Conservation (phyloP, 331 rosid species). For the Cydonia oblonga region DNA sequence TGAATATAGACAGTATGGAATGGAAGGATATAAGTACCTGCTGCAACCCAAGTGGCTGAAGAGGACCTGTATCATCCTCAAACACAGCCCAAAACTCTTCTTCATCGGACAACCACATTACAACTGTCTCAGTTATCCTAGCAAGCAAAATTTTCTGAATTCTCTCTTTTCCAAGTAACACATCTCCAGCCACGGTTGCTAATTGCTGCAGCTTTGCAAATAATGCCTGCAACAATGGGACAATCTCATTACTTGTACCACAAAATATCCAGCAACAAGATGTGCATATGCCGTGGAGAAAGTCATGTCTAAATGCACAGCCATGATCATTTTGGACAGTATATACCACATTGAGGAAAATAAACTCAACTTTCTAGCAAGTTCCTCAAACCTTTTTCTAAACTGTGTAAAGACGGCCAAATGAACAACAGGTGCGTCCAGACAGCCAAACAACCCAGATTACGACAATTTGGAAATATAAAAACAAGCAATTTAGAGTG, state of each 20-base stretch:
- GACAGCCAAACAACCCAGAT: neutral
- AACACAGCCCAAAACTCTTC: constrained; percentile 92
- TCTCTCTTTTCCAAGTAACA: constrained; percentile 74
- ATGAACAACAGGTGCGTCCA: neutral
- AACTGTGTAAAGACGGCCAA: too few relatives aligned
- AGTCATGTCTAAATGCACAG: neutral
- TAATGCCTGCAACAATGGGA: constrained; percentile 58
- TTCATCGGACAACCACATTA: constrained; percentile 95
- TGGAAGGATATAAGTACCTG: constrained; percentile 45
- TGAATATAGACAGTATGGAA: neutral
- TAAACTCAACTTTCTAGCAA: neutral
- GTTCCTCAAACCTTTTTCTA: neutral
- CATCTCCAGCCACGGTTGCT: constrained; percentile 91
- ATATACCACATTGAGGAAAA: neutral
- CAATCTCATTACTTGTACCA: constrained; percentile 8
- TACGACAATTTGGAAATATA: neutral
- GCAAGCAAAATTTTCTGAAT: constrained; percentile 92
- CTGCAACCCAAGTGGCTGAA: constrained; percentile 71
- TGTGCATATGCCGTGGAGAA: neutral
- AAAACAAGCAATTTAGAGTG: neutral
- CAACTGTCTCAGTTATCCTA: constrained; percentile 88
- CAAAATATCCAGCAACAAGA: constrained; percentile 2
- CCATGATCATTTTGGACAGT: neutral
- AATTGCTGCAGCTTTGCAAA: constrained; percentile 84
- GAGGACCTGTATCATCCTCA: constrained; percentile 63